phyloP scores from a whole-genome alignment of 2,329 filamentous ascomycete species.

The Xylaria sp. region DNA sequence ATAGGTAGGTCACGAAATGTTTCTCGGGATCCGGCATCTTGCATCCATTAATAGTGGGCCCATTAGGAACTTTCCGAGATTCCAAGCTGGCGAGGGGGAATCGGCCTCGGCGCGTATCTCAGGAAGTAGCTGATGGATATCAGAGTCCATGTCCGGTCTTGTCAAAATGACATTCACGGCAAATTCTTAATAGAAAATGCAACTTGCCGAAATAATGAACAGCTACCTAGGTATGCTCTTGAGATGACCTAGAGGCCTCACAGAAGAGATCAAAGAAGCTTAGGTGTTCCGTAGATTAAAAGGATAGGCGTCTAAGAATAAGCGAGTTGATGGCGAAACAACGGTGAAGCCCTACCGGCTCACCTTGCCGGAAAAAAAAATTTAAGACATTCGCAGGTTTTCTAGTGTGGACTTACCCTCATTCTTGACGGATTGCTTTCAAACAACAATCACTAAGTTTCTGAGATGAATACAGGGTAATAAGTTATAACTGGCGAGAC shows the following conservation, averaged over 20 bases:
- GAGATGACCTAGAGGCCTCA: neutral
- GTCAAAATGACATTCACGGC: too few species aligned
- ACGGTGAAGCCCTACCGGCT: slow-evolving; percentile 36
- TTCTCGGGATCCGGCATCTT: slow-evolving; percentile 36
- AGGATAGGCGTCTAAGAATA: slow-evolving; percentile 1
- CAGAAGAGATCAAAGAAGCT: neutral
- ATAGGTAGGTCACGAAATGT: slow-evolving; percentile 14
- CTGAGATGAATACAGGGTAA: neutral
- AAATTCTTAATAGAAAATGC: too few species aligned
- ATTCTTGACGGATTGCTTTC: neutral
- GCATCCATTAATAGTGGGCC: slow-evolving; percentile 28
- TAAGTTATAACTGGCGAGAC: neutral
- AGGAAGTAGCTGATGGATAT: neutral
- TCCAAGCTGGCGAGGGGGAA: too few species aligned
- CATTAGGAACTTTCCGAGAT: slow-evolving; percentile 2
- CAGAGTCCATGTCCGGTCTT: too few species aligned
- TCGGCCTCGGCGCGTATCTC: neutral
- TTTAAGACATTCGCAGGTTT: neutral
- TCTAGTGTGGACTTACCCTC: neutral
- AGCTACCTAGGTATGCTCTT: neutral
- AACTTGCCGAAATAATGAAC: neutral
- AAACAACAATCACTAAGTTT: too few species aligned
- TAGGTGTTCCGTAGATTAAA: neutral
- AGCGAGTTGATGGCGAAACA: slow-evolving; percentile 14
- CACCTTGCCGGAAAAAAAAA: slow-evolving; percentile 11